These are phyloP conservation scores for Phytophthora quininea DNA, from an alignment of 352 stramenopile genomes.

Conservation along the genomic window DNA sequence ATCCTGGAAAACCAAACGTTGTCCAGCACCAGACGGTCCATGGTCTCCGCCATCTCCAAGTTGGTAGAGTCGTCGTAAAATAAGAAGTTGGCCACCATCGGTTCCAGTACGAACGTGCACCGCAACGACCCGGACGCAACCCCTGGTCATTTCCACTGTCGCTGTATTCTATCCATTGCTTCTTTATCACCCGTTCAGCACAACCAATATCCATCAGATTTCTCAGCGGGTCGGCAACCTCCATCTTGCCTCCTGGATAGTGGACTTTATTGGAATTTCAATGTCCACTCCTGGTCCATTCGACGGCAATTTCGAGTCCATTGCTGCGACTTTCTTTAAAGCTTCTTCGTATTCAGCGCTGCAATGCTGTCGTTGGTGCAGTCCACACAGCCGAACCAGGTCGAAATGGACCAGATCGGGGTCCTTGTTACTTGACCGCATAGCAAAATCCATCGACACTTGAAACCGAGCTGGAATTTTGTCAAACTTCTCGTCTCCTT, in stretches of 20 bases:
- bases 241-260: not conserved
- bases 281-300: not conserved
- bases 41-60: not conserved
- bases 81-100: not conserved
- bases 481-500: constrained; percentile 19
- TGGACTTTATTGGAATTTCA: not conserved
- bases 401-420: not conserved
- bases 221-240: not conserved
- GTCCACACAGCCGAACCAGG: not conserved
- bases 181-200: constrained; percentile 1
- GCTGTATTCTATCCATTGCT: not conserved
- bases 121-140: not conserved
- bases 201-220: not conserved
- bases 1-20: not conserved
- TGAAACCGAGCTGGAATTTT: constrained; percentile 5
- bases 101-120: not conserved
- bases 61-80: not conserved
- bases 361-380: not conserved
- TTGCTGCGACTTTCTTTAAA: not conserved
- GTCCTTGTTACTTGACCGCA: not conserved
- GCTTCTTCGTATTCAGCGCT: not conserved
- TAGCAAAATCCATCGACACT: not conserved
- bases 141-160: not conserved
- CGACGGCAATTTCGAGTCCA: not conserved
- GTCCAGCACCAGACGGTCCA: not conserved